A percentile compares a stretch with the other conserved stretches of the same genome.
Conservation (phyloP, 352 stramenopile genomes). For the Phytophthora rubi region DNA sequence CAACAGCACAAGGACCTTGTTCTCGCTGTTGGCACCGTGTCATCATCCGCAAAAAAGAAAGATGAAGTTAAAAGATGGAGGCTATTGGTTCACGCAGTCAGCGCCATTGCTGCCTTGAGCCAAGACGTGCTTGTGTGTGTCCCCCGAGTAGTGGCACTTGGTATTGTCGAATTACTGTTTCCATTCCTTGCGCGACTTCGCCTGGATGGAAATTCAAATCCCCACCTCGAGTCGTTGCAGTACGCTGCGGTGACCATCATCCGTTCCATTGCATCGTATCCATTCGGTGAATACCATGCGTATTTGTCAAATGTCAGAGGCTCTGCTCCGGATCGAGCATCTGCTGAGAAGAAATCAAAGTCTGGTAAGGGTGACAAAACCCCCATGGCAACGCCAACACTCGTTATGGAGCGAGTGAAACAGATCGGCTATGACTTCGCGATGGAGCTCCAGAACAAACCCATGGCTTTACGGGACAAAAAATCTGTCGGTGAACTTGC, state of each 20-base stretch:
- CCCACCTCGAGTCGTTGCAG: conserved; percentile 45
- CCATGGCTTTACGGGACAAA: conserved; percentile 37
- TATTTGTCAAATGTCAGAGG: conserved; percentile 40
- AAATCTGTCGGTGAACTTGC: conserved; percentile 71
- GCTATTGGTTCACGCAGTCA: conserved; percentile 51
- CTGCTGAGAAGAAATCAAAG: conserved; percentile 15
- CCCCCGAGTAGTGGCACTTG: conserved; percentile 51
- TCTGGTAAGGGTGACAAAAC: conserved; percentile 4
- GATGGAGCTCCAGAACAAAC: conserved; percentile 54
- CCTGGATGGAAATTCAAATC: conserved; percentile 14
- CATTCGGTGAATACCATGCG: conserved; percentile 62
- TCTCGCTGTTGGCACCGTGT: not conserved
- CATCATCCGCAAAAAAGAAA: conserved; percentile 27
- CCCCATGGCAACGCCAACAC: not conserved
- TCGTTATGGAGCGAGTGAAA: conserved; percentile 62
- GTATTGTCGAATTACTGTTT: conserved; percentile 46
- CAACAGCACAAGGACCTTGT: conserved; percentile 24
- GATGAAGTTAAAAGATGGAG: conserved; percentile 42
- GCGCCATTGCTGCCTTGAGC: conserved; percentile 62
- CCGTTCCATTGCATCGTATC: conserved; percentile 64
- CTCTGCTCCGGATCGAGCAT: not conserved
- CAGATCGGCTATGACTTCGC: conserved; percentile 67
- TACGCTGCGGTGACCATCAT: conserved; percentile 58
- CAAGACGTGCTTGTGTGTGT: conserved; percentile 72
- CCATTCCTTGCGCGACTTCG: conserved; percentile 35